A percentile compares a stretch with the other conserved stretches of the same genome.
phyloP scores from a whole-genome alignment of 2,329 filamentous ascomycete species.

The Paramyrothecium sp. region DNA sequence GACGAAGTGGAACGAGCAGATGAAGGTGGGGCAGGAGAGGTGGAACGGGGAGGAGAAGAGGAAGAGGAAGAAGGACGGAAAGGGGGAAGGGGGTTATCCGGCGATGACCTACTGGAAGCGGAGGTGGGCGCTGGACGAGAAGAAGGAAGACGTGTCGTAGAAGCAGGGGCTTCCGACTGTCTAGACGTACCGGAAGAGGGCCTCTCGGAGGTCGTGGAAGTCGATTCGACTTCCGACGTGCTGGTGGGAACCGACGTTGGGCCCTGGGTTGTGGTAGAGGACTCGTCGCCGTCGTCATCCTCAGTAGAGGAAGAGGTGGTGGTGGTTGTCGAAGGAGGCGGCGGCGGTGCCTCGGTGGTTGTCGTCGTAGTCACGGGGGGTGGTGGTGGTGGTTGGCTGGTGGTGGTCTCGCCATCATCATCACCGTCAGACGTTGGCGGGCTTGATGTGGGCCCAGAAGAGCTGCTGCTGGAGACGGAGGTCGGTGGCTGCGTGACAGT shows the following conservation, averaged over 20 bases:
- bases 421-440: no score
- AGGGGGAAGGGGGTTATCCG: conserved; percentile 3
- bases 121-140: conserved; percentile 22
- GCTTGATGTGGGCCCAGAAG: no score
- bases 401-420: not conserved
- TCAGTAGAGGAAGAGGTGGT: not conserved
- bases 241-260: conserved; percentile 8
- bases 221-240: conserved; percentile 6
- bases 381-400: not conserved
- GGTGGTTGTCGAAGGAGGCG: not conserved
- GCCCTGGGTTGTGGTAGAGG: conserved; percentile 10
- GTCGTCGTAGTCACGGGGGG: not conserved
- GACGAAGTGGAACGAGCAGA: not conserved
- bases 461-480: not conserved
- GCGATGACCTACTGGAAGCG: conserved; percentile 12
- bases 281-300: conserved; percentile 2
- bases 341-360: not conserved
- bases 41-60: conserved; percentile 13
- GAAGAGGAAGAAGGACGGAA: conserved; percentile 16
- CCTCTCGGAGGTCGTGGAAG: conserved; percentile 1
- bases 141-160: conserved; percentile 24
- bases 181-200: conserved; percentile 21
- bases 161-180: conserved; percentile 22
- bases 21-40: conserved; percentile 8
- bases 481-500: not conserved